These are phyloP conservation scores for Abrus precatorius DNA, from an alignment of 306 rosid genomes.

Conservation along the genomic window DNA sequence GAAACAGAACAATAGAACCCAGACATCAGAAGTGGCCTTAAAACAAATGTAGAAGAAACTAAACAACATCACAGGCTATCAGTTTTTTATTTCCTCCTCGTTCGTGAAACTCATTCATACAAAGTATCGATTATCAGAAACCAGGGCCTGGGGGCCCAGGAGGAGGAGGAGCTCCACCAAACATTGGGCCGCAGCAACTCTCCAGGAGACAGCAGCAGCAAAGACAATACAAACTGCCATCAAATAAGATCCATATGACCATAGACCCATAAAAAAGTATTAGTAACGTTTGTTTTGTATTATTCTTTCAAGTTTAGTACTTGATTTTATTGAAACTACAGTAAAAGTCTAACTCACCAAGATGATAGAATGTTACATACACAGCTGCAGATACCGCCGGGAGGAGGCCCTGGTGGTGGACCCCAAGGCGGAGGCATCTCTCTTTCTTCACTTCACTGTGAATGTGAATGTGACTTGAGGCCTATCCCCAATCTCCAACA, in stretches of 20 bases:
- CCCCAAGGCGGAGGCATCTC: constrained; percentile 69
- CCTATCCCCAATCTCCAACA: constrained; percentile 28
- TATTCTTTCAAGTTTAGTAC: too few relatives aligned
- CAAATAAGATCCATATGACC: neutral
- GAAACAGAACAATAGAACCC: too few relatives aligned
- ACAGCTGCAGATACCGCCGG: constrained; percentile 54
- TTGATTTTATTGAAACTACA: neutral
- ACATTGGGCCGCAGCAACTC: constrained; percentile 64
- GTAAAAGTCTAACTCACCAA: constrained; percentile 51
- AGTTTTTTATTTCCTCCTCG: neutral
- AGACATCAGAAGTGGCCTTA: too few relatives aligned
- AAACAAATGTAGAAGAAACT: too few relatives aligned
- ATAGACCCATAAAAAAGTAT: neutral
- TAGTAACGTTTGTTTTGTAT: too few relatives aligned
- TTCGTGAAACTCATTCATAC: neutral
- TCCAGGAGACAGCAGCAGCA: constrained; percentile 74
- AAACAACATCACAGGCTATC: neutral
- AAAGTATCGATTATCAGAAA: constrained; percentile 40
- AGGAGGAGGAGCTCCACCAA: constrained; percentile 54
- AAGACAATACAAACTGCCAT: constrained; percentile 54
- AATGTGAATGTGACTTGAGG: neutral
- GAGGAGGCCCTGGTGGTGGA: constrained; percentile 51
- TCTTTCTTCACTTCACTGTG: constrained; percentile 16
- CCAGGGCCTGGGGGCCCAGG: constrained; percentile 42
- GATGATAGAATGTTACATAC: constrained; percentile 55